Evolutionary conservation across 2,329 filamentous ascomycete genomes (phyloP).

Genomic region (Trichoderma sp.): DNA sequence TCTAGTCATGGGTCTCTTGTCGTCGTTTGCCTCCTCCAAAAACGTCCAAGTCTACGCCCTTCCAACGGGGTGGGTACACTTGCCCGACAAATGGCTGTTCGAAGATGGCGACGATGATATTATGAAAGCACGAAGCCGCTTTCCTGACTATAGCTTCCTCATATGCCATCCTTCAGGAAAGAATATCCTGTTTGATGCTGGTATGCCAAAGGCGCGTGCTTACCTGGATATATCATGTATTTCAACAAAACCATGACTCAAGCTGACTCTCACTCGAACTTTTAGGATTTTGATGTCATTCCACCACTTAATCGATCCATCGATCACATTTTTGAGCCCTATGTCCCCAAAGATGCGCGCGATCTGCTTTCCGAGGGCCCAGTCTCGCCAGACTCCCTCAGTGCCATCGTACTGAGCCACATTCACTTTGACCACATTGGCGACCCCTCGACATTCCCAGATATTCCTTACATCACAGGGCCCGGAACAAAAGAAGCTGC

Average conservation of each 20-base stretch:
- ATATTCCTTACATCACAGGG: background rate
- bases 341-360: background rate
- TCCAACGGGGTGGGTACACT: background rate
- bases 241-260: fast-evolving
- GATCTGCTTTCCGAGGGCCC: background rate
- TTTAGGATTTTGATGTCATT: background rate
- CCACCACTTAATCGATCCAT: background rate
- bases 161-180: background rate
- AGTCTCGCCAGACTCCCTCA: background rate
- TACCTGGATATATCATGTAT: background rate
- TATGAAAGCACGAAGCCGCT: background rate
- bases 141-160: background rate
- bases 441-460: background rate
- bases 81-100: background rate
- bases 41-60: background rate
- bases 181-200: background rate
- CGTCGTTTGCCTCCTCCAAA: background rate
- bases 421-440: background rate
- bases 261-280: background rate
- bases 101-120: background rate
- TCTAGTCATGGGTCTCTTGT: background rate
- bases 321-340: background rate
- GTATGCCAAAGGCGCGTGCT: background rate
- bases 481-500: background rate
- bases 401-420: background rate